Evolutionary conservation across 805 yeast genomes (phyloP), one percentile per base, ranked within the genome.

Genomic region (Sugiyamaella marilandica): DNA sequence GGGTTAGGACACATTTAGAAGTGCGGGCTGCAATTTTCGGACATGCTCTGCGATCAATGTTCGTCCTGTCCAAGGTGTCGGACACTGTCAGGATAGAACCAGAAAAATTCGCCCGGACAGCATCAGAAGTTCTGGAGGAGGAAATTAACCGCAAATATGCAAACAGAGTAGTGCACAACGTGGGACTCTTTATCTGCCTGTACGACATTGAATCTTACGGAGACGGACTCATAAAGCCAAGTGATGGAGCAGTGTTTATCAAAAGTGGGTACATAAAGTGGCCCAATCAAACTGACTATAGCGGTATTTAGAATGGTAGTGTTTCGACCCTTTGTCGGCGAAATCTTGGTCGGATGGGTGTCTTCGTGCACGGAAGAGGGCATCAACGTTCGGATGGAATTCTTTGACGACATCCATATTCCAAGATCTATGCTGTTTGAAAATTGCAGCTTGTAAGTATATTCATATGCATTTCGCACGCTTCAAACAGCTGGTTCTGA

Each of bases 291-390:
- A 47, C 48, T 21, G 29, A 24, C 29, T 7, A 7, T 36, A 57
- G 87, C 85, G 16, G 78, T 74, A 51, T 87, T 90, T 64, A 72
- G 97, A 49, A 75, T 85, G 45, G 74, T 91, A 9, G 84, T 92
- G 1, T 94, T 94, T 77, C 86, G 91, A 59, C 99, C 99, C 0
- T 92, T 92, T 68, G 83, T 88, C 1, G 99, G 99, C 9, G 99
- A 94, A 66, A 81, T 92, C 7, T 68, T 94, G 24, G 84, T 90
- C 0, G 99, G 99, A 1, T 89, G 95, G 92, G 88, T 94, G 33
- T 83, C 89, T 41, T 87, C 89, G 59, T 87, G 96, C 71, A 79
- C 90, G 2, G 79, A 82, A 19, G 95, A 90, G 50, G 99, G 99
- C 2, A 81, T 94, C 55, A 85, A 87, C 66, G 83, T 87, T 36